phyloP scores from a whole-genome alignment of 306 rosid genomes.

The Begonia masoniana region DNA sequence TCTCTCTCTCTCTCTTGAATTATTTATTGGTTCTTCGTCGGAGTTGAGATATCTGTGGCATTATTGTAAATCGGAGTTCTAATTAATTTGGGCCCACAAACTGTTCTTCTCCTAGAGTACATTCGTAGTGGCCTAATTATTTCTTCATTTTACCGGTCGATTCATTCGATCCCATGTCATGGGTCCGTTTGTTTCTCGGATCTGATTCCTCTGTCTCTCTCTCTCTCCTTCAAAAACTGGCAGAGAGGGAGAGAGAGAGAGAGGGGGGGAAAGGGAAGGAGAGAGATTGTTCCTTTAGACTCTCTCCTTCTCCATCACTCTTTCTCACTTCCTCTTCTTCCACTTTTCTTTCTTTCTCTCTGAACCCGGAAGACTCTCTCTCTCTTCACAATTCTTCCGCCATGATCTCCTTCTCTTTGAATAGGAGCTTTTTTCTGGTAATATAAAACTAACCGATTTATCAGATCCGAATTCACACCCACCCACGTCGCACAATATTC shows the following conservation, averaged over 20 bases:
- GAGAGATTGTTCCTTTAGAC: no score
- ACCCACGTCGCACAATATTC: neutral
- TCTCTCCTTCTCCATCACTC: no score
- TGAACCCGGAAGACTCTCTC: neutral
- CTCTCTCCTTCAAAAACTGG: conserved; percentile 1
- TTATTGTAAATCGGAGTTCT: no score
- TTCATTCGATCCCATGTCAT: no score
- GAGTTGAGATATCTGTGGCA: no score
- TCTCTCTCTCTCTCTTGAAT: no score
- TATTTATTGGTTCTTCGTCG: no score
- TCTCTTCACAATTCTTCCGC: conserved; percentile 18
- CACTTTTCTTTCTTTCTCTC: conserved; percentile 8
- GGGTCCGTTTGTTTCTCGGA: no score
- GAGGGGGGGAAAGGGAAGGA: neutral
- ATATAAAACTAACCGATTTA: conserved; percentile 11
- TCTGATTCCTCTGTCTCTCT: neutral
- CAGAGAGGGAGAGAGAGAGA: conserved; percentile 16
- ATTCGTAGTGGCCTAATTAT: no score
- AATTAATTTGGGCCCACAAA: no score
- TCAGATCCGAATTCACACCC: conserved; percentile 7
- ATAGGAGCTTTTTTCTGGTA: conserved; percentile 43
- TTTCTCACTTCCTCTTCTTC: neutral
- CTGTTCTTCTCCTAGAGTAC: no score
- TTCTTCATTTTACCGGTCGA: no score
- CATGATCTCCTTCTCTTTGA: conserved; percentile 33